A percentile compares a stretch with the other conserved stretches of the same genome.
phyloP scores from a whole-genome alignment of 83 land plant genomes.

The Picea engelmannii region DNA sequence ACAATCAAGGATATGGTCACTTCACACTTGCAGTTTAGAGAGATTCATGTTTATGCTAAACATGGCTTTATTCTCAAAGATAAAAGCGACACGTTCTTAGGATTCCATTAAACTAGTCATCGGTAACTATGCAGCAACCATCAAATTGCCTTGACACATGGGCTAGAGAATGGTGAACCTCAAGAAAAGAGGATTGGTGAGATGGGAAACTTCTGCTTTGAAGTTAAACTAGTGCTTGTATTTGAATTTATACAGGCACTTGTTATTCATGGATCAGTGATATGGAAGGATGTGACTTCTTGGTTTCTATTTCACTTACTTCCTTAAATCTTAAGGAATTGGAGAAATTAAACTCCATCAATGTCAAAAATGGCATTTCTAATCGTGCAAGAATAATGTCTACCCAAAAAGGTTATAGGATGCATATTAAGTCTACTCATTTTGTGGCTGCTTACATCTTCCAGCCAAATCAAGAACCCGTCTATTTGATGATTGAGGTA shows the following conservation, averaged over 20 bases:
- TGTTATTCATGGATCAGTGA: conserved; percentile 73
- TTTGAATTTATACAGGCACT: conserved; percentile 74
- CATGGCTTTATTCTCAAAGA: conserved; percentile 76
- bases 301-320: conserved; percentile 53
- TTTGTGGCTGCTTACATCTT: conserved; percentile 49
- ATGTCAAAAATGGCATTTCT: conserved; percentile 65
- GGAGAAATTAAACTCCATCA: conserved; percentile 51
- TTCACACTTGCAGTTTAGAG: conserved; percentile 66
- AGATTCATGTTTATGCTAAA: conserved; percentile 91
- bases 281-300: conserved; percentile 65
- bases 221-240: conserved; percentile 76
- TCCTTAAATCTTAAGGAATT: conserved; percentile 20
- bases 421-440: conserved; percentile 78
- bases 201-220: conserved; percentile 87
- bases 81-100: conserved; percentile 74
- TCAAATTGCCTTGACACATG: conserved; percentile 91
- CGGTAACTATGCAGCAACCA: conserved; percentile 39
- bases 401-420: conserved; percentile 82
- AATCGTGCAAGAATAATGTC: conserved; percentile 58
- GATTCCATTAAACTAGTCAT: conserved; percentile 55
- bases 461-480: conserved; percentile 40
- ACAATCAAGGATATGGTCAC: conserved; percentile 78
- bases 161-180: conserved; percentile 81
- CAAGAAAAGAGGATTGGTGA: conserved; percentile 69
- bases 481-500: conserved; percentile 69